phyloP scores from a whole-genome alignment of 2,329 filamentous ascomycete species.

The Colletotrichum spinosum region DNA sequence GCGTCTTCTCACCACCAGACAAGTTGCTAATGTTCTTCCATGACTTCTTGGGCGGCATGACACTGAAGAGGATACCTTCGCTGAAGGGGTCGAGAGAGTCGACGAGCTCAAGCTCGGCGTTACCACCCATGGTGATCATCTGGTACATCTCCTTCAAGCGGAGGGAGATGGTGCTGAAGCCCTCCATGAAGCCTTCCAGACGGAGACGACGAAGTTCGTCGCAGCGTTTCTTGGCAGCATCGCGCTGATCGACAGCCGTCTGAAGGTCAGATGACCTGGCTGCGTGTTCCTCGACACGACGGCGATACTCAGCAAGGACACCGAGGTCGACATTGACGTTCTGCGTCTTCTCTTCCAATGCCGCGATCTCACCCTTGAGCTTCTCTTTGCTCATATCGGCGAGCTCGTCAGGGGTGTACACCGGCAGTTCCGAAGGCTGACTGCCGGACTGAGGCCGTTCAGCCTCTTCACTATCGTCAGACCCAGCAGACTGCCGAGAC shows the following conservation, averaged over 20 bases:
- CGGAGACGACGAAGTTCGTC: conserved; percentile 92
- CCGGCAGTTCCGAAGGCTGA: conserved; percentile 73
- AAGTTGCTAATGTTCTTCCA: conserved; percentile 99
- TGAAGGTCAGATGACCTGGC: conserved; percentile 86
- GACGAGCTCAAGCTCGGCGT: conserved; percentile 96
- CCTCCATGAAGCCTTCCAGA: conserved; percentile 97
- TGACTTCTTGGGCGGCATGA: conserved; percentile 99
- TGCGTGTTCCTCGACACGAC: conserved; percentile 85
- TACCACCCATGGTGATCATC: conserved; percentile 99
- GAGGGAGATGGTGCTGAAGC: conserved; percentile 92
- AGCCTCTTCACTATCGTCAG: conserved; percentile 42
- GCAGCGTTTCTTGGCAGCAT: conserved; percentile 89
- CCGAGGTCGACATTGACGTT: conserved; percentile 89
- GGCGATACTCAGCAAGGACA: conserved; percentile 89
- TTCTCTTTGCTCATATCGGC: conserved; percentile 73
- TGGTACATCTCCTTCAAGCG: conserved; percentile 99
- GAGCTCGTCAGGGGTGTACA: conserved; percentile 79
- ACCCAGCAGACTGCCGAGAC: conserved; percentile 38
- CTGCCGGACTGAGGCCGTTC: conserved; percentile 39
- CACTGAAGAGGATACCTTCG: conserved; percentile 95
- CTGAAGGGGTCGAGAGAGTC: conserved; percentile 97
- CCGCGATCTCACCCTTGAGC: conserved; percentile 71
- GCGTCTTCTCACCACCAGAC: conserved; percentile 95
- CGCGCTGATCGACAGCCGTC: conserved; percentile 80
- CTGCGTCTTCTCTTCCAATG: conserved; percentile 77